Evolutionary conservation across 1,284 basidiomycete species (phyloP).

Genomic region (Boletus sp.): DNA sequence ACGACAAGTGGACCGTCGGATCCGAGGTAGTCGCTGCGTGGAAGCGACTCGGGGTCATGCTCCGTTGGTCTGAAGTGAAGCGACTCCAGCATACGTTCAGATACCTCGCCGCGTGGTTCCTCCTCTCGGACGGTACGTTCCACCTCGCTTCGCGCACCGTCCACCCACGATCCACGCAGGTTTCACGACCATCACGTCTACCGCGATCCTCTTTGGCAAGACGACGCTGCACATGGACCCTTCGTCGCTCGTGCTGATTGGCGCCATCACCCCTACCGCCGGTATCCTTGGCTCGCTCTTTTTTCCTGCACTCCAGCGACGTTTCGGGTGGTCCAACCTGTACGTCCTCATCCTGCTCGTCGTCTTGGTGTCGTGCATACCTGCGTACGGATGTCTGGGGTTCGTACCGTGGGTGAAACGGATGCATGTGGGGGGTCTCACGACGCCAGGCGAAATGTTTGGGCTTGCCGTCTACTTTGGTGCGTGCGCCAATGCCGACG

Average conservation of each 20-base stretch:
- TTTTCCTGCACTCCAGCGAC: slow-evolving; percentile 70
- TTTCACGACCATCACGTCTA: slow-evolving; percentile 84
- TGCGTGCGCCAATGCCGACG: slow-evolving; percentile 15
- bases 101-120: slow-evolving; percentile 89
- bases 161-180: slow-evolving; percentile 43
- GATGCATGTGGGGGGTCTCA: slow-evolving; percentile 68
- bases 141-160: background rate
- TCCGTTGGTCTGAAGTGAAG: slow-evolving; percentile 69
- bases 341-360: slow-evolving; percentile 71
- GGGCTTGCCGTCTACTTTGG: slow-evolving; percentile 83
- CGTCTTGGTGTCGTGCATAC: slow-evolving; percentile 67
- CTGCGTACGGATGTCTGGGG: slow-evolving; percentile 82
- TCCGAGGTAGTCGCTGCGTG: slow-evolving; percentile 66
- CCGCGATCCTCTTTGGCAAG: slow-evolving; percentile 82
- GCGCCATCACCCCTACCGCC: slow-evolving; percentile 65
- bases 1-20: slow-evolving; percentile 48
- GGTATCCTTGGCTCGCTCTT: slow-evolving; percentile 77
- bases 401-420: slow-evolving; percentile 59
- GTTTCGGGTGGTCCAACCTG: slow-evolving; percentile 66
- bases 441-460: slow-evolving; percentile 84
- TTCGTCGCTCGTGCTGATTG: slow-evolving; percentile 71
- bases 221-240: slow-evolving; percentile 76
- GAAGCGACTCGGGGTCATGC: slow-evolving; percentile 69
- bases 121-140: slow-evolving; percentile 83
- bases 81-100: slow-evolving; percentile 82